Evolutionary conservation across 2,329 filamentous ascomycete genomes (phyloP).

Genomic region (Fusarium praegraminearum): DNA sequence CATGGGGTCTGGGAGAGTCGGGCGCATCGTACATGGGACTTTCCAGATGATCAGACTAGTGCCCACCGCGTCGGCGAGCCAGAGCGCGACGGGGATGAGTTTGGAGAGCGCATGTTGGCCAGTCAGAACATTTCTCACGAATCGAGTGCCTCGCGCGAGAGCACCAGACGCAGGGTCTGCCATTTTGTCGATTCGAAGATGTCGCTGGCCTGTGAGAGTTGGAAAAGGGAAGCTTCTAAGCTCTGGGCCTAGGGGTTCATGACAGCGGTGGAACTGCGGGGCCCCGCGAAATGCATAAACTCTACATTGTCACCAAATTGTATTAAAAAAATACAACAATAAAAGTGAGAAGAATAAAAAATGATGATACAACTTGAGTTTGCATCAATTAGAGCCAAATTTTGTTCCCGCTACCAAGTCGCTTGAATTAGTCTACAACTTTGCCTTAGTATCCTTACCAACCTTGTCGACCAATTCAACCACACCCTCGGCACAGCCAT

Average conservation of each 20-base stretch:
- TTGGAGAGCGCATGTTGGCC: slow-evolving; percentile 64
- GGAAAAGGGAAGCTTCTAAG: slow-evolving; percentile 25
- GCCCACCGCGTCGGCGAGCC: slow-evolving; percentile 77
- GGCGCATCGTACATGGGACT: slow-evolving; percentile 76
- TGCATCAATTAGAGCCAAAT: background rate
- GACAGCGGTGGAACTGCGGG: slow-evolving; percentile 21
- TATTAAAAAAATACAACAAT: background rate
- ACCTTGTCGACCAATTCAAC: slow-evolving; percentile 76
- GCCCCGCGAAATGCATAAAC: slow-evolving; percentile 48
- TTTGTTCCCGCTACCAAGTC: background rate
- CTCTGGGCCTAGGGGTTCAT: slow-evolving; percentile 24
- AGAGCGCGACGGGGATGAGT: slow-evolving; percentile 69
- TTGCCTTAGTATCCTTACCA: slow-evolving; percentile 44
- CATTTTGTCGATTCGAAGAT: slow-evolving; percentile 43
- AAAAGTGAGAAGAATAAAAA: background rate
- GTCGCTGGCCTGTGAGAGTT: slow-evolving; percentile 24
- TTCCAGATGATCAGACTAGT: slow-evolving; percentile 82
- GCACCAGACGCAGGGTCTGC: slow-evolving; percentile 43
- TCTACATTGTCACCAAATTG: slow-evolving; percentile 1
- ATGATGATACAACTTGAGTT: background rate
- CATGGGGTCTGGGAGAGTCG: background rate
- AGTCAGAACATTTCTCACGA: slow-evolving; percentile 59
- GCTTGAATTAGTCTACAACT: slow-evolving; percentile 41
- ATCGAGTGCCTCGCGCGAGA: slow-evolving; percentile 46
- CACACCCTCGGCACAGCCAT: slow-evolving; percentile 76